Conservation (phyloP, 78 protist species). For the Acrasis kona region DNA sequence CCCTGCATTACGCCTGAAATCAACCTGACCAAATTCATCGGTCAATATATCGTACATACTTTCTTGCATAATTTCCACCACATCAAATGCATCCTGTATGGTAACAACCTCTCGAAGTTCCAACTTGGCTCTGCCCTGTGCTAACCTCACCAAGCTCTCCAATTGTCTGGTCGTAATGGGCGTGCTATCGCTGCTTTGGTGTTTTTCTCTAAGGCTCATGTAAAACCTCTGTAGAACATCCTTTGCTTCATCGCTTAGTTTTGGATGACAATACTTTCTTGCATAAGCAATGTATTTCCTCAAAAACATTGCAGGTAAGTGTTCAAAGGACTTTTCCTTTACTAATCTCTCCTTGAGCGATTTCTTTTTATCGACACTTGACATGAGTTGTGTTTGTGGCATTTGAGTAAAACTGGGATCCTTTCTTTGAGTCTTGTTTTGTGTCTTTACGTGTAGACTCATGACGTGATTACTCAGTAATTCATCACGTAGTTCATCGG, state of each 20-base stretch:
- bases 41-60: background rate
- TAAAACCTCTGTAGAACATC: constrained; percentile 65
- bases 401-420: background rate
- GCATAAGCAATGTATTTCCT: constrained; percentile 93
- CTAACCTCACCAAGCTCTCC: constrained; percentile 86
- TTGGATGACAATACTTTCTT: constrained; percentile 66
- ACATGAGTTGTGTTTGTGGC: background rate
- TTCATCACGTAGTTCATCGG: constrained; percentile 61
- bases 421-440: background rate
- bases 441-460: background rate
- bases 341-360: background rate
- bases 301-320: constrained; percentile 56
- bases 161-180: constrained; percentile 97
- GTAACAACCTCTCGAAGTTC: constrained; percentile 83
- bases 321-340: constrained; percentile 22
- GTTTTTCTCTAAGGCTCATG: constrained; percentile 42
- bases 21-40: constrained; percentile 1
- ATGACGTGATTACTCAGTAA: constrained; percentile 80
- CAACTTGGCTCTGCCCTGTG: constrained; percentile 90
- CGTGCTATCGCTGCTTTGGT: constrained; percentile 1
- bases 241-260: constrained; percentile 57
- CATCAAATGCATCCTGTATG: constrained; percentile 34
- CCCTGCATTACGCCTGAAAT: background rate
- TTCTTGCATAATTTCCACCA: constrained; percentile 18
- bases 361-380: background rate